Evolutionary conservation across 208 protist genomes (phyloP).

Genomic region (Acanthamoeba lenticulata): DNA sequence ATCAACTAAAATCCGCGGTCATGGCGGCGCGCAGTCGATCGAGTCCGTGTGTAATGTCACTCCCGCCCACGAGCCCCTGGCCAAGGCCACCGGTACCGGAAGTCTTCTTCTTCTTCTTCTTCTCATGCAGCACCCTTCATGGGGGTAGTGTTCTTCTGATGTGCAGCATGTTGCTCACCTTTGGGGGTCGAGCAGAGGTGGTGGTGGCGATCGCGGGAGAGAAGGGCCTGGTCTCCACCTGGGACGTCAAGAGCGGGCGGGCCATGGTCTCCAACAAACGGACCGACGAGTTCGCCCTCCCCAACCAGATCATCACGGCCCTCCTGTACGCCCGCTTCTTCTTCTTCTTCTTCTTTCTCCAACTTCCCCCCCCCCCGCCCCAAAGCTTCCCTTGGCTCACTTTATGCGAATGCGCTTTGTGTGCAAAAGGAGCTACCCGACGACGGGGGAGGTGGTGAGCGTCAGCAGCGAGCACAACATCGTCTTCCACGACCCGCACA

Average conservation of each 20-base stretch:
- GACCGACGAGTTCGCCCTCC: neutral
- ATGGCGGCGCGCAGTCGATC: conserved; percentile 11
- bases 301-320: neutral
- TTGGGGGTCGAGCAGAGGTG: conserved; percentile 13
- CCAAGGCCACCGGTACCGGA: neutral
- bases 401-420: too few species aligned
- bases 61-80: neutral
- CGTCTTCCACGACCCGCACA: conserved; percentile 68
- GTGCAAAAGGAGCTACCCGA: neutral
- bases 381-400: too few species aligned
- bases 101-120: neutral
- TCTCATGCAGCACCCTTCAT: neutral
- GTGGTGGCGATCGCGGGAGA: conserved; percentile 45
- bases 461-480: conserved; percentile 79
- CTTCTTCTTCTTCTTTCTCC: neutral
- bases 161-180: neutral
- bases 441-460: neutral
- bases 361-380: neutral
- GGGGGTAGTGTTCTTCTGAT: neutral
- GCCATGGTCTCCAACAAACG: neutral
- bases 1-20: too few species aligned
- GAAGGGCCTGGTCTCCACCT: neutral
- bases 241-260: neutral
- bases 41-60: neutral
- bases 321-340: neutral